Percentiles rank a stretch among this genome's conserved stretches.
phyloP scores from a whole-genome alignment of 805 yeast species.

The Yarrowia hollandica region DNA sequence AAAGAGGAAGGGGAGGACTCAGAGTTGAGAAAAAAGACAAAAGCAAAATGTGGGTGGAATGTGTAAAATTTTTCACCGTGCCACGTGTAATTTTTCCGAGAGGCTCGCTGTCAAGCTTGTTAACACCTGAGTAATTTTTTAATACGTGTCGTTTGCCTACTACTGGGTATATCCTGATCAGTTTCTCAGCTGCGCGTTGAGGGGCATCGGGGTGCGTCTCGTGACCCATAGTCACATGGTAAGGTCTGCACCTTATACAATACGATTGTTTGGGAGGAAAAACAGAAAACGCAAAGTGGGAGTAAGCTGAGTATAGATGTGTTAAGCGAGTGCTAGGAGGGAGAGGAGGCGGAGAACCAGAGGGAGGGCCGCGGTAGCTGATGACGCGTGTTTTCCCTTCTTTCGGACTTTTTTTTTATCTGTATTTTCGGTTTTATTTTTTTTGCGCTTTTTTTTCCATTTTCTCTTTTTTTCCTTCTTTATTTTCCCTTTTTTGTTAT shows the following conservation, averaged over 20 bases:
- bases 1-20: neutral
- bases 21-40: neutral
- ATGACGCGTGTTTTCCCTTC: neutral
- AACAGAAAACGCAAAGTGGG: neutral
- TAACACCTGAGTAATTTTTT: no score
- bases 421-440: neutral
- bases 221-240: slow-evolving; percentile 26
- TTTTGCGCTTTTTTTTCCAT: neutral
- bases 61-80: slow-evolving; percentile 5
- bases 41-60: neutral
- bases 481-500: neutral
- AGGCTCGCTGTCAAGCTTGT: no score
- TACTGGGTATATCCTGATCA: neutral
- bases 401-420: neutral
- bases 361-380: no score
- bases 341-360: no score
- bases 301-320: neutral
- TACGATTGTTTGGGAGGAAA: neutral
- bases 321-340: neutral
- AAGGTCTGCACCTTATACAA: slow-evolving; percentile 12
- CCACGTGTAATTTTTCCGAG: no score
- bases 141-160: neutral
- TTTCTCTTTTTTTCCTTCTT: neutral
- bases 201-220: slow-evolving; percentile 24
- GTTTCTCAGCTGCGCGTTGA: slow-evolving; percentile 9